Conservation (phyloP, 352 stramenopile species). For the Phytophthora tentaculata region DNA sequence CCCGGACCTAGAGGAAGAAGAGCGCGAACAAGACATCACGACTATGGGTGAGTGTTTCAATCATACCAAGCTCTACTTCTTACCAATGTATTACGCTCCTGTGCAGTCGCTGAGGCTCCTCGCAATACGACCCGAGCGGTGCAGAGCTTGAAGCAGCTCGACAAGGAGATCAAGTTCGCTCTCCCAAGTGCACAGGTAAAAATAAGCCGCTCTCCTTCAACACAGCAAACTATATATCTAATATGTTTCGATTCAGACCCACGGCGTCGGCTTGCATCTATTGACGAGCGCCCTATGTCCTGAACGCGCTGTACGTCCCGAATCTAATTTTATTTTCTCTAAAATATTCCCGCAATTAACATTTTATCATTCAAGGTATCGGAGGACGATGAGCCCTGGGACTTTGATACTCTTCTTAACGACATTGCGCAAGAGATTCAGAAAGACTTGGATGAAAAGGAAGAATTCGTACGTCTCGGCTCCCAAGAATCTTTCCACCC, state of each 20-base stretch:
- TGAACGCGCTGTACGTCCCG: slow-evolving; percentile 63
- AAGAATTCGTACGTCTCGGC: slow-evolving; percentile 56
- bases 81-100: background rate
- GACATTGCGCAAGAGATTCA: slow-evolving; percentile 84
- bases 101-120: slow-evolving; percentile 76
- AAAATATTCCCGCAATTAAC: background rate
- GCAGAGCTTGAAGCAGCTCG: slow-evolving; percentile 80
- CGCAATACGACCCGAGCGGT: slow-evolving; percentile 69
- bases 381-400: slow-evolving; percentile 75
- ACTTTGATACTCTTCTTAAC: slow-evolving; percentile 79
- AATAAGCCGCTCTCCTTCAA: background rate
- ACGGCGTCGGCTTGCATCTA: slow-evolving; percentile 71
- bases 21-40: slow-evolving; percentile 79
- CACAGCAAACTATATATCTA: background rate
- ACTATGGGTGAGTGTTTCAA: slow-evolving; percentile 33
- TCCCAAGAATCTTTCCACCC: slow-evolving; percentile 34
- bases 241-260: slow-evolving; percentile 35
- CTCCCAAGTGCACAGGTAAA: slow-evolving; percentile 61
- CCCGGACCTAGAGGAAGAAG: slow-evolving; percentile 81
- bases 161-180: slow-evolving; percentile 81
- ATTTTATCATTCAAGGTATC: slow-evolving; percentile 41
- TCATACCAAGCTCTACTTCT: background rate
- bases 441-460: slow-evolving; percentile 79
- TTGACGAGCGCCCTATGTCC: slow-evolving; percentile 72
- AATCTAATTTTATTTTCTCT: background rate